Conservation (phyloP, 441 rosid species). For the Pelargonium fulgidum region DNA sequence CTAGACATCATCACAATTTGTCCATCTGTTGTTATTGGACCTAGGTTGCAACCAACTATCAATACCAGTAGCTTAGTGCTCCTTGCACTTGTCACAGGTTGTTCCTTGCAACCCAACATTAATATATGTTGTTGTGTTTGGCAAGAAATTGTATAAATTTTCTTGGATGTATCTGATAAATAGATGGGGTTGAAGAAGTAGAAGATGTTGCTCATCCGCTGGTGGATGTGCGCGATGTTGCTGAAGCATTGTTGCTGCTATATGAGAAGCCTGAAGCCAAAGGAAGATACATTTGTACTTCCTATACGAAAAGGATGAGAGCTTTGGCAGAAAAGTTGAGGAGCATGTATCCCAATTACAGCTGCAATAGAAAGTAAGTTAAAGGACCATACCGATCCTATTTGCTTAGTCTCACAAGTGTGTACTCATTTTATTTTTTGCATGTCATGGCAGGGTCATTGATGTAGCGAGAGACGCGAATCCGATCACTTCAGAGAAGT, state of each 20-base stretch:
- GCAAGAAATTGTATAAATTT: background rate
- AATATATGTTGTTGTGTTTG: background rate
- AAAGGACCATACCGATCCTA: too few relatives aligned
- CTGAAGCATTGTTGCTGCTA: slow-evolving; percentile 32
- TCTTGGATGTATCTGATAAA: background rate
- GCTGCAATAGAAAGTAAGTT: slow-evolving; percentile 41
- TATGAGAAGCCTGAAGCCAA: slow-evolving; percentile 32
- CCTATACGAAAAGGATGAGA: slow-evolving; percentile 20
- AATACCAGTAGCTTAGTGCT: slow-evolving; percentile 34
- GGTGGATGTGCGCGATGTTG: slow-evolving; percentile 40
- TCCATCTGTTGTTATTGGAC: slow-evolving; percentile 34
- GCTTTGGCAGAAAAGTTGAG: slow-evolving; percentile 31
- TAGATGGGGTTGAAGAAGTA: slow-evolving; percentile 33
- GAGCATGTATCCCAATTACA: slow-evolving; percentile 38
- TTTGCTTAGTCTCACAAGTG: background rate
- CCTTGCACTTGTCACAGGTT: slow-evolving; percentile 31
- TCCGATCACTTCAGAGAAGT: slow-evolving; percentile 31
- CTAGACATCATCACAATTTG: slow-evolving; percentile 33
- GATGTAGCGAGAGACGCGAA: slow-evolving; percentile 14
- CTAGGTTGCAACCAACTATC: slow-evolving; percentile 39
- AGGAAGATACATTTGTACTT: slow-evolving; percentile 35
- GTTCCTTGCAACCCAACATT: background rate
- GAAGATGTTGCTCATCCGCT: slow-evolving; percentile 24
- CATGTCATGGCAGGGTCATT: slow-evolving; percentile 18
- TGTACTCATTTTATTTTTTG: too few relatives aligned